Base-by-base conservation (phyloP, 1,284 basidiomycete genomes). In the Laetiporus sulphureus region DNA sequence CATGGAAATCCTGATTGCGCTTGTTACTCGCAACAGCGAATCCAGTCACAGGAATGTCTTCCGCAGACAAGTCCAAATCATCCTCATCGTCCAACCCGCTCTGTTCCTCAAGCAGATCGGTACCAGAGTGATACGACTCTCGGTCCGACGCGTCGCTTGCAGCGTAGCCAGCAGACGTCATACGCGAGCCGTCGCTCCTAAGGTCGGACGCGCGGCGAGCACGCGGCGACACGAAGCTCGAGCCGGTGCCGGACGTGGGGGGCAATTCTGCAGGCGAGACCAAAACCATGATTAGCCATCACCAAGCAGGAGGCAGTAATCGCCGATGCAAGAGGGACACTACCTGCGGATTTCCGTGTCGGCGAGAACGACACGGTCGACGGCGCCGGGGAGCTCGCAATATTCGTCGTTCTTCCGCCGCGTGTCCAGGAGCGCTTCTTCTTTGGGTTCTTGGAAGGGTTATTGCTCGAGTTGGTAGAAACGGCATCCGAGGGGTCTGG, bases 1-100 rank as follows among this genome's bases (percentile, higher is more conserved):
- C 83, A 59, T 99, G 95, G 62, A 99, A 99, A 57, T 99, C 96
- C 6, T 85, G 79, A 58, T 99, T 98, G 41, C 95, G 72, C 62
- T 92, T 92, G 54, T 84, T 91, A 61, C 91, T 96, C 5, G 95
- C 95, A 10, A 99, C 94, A 0, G 96, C 95, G 61, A 98, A 99
- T 2, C 95, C 94, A 2, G 87, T 90, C 11, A 90, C 83, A 1
- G 85, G 84, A 7, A 88, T 86, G 52, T 85, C 82, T 42, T 79
- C 77, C 40, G 79, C 76, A 34, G 69, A 72, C 48, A 85, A 56
- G 54, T 79, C 75, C 34, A 73, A 55, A 21, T 62, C 69, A 42
- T 72, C 70, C 20, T 64, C 59, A 8, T 61, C 52, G 16, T 53
- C 56, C 22, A 53, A 54, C n/a, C 41, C 42, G 12, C 40, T 39